Evolutionary conservation across 306 rosid species (phyloP).

Genomic region (Elaeagnus macrophylla): DNA sequence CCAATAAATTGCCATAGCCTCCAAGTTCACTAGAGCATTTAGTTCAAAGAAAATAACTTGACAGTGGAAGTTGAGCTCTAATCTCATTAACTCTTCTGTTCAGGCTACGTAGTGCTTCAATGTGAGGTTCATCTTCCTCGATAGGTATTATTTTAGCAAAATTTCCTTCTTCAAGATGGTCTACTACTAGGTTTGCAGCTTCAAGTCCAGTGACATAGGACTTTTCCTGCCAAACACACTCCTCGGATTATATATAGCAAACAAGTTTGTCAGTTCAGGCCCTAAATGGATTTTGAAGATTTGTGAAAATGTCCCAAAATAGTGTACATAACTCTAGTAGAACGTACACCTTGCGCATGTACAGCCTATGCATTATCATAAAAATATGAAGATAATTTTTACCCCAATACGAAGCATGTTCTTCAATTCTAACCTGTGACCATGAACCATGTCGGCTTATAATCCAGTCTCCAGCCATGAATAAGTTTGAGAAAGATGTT

Average conservation of each 20-base stretch:
- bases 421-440: slow-evolving; percentile 33
- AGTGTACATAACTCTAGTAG: too few relatives aligned
- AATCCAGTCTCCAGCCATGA: slow-evolving; percentile 68
- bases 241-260: too few relatives aligned
- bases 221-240: slow-evolving; percentile 35
- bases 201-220: slow-evolving; percentile 51
- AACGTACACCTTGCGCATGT: too few relatives aligned
- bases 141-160: slow-evolving; percentile 41
- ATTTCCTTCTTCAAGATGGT: slow-evolving; percentile 44
- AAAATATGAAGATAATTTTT: neutral
- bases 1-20: neutral
- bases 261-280: too few relatives aligned
- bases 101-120: slow-evolving; percentile 36
- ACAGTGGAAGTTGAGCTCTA: slow-evolving; percentile 32
- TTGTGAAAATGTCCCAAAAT: too few relatives aligned
- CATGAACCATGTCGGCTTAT: slow-evolving; percentile 53
- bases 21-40: neutral
- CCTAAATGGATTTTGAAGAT: too few relatives aligned
- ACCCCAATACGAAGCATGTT: neutral
- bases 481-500: slow-evolving; percentile 41
- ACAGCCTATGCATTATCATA: neutral
- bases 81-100: slow-evolving; percentile 38
- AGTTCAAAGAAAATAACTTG: slow-evolving; percentile 29
- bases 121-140: slow-evolving; percentile 52
- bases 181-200: slow-evolving; percentile 49